Base-by-base conservation (phyloP, 768 basidiomycete species). In the Coprinopsis sp. region DNA sequence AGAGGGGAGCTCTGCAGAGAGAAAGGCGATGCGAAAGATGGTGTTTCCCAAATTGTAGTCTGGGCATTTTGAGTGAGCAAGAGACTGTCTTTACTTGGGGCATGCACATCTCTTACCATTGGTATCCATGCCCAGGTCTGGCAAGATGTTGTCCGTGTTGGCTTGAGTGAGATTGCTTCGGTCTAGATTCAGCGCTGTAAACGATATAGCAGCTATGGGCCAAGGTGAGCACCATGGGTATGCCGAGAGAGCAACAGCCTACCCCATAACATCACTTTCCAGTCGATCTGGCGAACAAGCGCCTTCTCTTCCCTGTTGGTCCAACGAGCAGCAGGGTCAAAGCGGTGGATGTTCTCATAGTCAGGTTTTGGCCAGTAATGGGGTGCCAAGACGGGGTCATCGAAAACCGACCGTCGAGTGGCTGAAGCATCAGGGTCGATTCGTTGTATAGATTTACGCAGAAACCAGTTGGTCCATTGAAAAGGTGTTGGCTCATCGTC, bases 21-120 rank as follows among this genome's bases (percentile, higher is more conserved):
- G 57, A 57, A 80, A 81, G 7, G 74, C 48, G 1, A 80, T 54
- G 18, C 72, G 71, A 53, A 75, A 78, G 2, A 84, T 49, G 0
- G 70, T 74, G 54, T 79, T 83, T 6, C 79, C 79, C 33, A 70
- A 49, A 55, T 81, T 81, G 58, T 70, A 81, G 46, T 80, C 78
- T 79, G 23, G 23, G 12, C 19, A 29, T 10, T 16, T 10, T 27
- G 27, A 48, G 3, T 37, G 29, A 27, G 6, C 22, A 10, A 34
- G 37, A 40, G 33, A 18, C 37, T n/a, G n/a, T n/a, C n/a, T n/a
- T n/a, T n/a, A n/a, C n/a, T n/a, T n/a, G n/a, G n/a, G n/a, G n/a
- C n/a, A n/a, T n/a, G n/a, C n/a, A n/a, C n/a, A n/a, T n/a, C n/a
- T n/a, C 53, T 25, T 36, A 62, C 56, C 76, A 47, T 80, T 58